Base-by-base conservation (phyloP, 2,329 filamentous ascomycete species). In the Metarhizium robertsii region DNA sequence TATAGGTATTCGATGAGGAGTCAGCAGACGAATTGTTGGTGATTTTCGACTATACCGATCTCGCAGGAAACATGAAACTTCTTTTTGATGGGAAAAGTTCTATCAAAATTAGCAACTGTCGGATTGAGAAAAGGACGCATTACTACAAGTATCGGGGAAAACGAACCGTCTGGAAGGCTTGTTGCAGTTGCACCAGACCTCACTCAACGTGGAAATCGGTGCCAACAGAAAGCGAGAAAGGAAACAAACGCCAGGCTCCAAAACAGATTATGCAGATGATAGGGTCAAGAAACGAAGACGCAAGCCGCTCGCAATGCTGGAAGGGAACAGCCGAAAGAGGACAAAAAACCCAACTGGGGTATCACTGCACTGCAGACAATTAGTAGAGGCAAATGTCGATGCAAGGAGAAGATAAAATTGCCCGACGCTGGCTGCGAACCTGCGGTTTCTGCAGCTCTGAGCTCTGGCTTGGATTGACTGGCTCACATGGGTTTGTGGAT, bases 61-160 rank as follows among this genome's bases (percentile, higher is more conserved):
- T 64, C 61, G 61, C 56, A 58, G 61, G 61, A 64, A 64, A 67
- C 68, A 71, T 71, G 57, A 59, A 64, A 43, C 32, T 14, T 8
- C 18, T 29, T 10, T 8, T 18, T 51, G 32, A 30, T 5, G 38
- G 46, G 20, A 46, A 11, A 18, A 46, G 45, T n/a, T 55, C 30
- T 47, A 57, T 59, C 53, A 45, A 36, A 45, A 40, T 62, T 52
- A 61, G 59, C 54, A 52, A 2, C 13, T 16, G 45, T 4, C 25
- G 6, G 20, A 13, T 0, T 13, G 3, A 16, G 10, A 16, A 16
- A 29, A 32, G 5, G 14, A 13, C 8, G 14, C 25, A 16, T 29
- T 48, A 20, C 8, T 7, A 30, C 6, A 25, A n/a, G n/a, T 25
- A 18, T n/a, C 18, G 18, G 43, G 43, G 10, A 14, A 13, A 25